Conservation (phyloP, 371 early-diverging fungal genomes). For the Circinella umbellata region DNA sequence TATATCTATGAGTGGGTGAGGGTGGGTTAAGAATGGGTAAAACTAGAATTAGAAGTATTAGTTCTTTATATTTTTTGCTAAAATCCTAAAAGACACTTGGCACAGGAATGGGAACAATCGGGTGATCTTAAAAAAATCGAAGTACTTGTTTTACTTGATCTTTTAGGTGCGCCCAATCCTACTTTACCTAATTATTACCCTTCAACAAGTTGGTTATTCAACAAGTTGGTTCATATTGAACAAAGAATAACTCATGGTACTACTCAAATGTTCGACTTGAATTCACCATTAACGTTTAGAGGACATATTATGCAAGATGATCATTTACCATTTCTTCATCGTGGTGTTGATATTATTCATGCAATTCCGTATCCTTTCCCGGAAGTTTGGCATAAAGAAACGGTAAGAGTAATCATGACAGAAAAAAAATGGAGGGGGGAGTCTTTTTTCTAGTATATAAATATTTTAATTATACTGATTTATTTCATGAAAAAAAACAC, state of each 20-base stretch:
- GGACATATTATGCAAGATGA: conserved; percentile 82
- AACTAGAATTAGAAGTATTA: too few relatives aligned
- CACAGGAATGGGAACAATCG: conserved; percentile 48
- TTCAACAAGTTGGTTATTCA: conserved; percentile 65
- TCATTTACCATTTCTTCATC: conserved; percentile 85
- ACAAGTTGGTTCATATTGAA: conserved; percentile 54
- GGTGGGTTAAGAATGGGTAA: conserved; percentile 8
- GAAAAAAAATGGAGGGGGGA: too few relatives aligned
- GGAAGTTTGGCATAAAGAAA: conserved; percentile 83
- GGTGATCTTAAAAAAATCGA: conserved; percentile 74
- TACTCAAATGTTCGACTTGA: conserved; percentile 41
- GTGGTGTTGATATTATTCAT: conserved; percentile 88
- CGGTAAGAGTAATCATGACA: conserved; percentile 37
- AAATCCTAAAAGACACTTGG: conserved; percentile 32
- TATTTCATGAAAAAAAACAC: too few relatives aligned
- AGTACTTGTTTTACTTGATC: conserved; percentile 85
- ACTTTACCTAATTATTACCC: conserved; percentile 65
- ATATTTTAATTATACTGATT: too few relatives aligned
- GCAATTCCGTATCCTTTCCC: conserved; percentile 93
- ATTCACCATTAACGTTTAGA: conserved; percentile 32
- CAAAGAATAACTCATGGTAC: conserved; percentile 37
- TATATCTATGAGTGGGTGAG: conserved; percentile 36
- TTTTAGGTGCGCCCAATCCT: conserved; percentile 70
- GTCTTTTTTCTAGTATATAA: too few relatives aligned
- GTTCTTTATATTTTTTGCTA: too few relatives aligned